phyloP scores from a whole-genome alignment of 495 filamentous ascomycete genomes.

The Penicillium roqueforti region DNA sequence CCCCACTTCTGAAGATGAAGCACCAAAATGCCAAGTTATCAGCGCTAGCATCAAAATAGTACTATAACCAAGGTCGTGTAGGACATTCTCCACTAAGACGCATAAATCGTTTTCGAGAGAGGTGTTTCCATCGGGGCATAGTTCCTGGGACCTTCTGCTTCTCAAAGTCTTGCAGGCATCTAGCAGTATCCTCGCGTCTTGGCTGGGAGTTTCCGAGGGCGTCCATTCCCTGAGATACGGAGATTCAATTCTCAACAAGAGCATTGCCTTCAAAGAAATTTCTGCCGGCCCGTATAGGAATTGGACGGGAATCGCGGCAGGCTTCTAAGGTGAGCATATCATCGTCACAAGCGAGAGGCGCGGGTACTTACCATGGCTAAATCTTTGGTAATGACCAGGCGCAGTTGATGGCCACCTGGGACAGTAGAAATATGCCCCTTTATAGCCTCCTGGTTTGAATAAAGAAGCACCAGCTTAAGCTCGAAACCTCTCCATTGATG shows the following conservation, averaged over 20 bases:
- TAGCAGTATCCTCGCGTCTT: not conserved
- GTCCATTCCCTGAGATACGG: not conserved
- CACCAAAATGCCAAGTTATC: not conserved
- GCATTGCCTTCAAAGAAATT: constrained; percentile 4
- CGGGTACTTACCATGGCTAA: not conserved
- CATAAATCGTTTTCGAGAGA: not conserved
- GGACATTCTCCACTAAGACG: not conserved
- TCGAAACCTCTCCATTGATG: not conserved
- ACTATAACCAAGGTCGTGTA: not conserved
- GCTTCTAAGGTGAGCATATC: not conserved
- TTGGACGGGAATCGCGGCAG: constrained; percentile 1
- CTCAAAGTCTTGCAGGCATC: not conserved
- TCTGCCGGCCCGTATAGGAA: not conserved
- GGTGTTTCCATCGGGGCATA: constrained; percentile 4
- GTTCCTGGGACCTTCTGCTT: not conserved
- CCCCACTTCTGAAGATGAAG: not conserved
- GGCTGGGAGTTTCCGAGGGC: not conserved
- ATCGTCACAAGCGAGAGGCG: not conserved
- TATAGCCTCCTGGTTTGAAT: not conserved
- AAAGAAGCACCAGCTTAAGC: not conserved
- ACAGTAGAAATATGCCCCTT: not conserved
- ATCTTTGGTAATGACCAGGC: not conserved
- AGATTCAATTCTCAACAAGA: not conserved
- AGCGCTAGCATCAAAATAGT: not conserved
- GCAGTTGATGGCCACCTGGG: not conserved